These are phyloP conservation scores for Metrosideros polymorpha DNA, from an alignment of 441 rosid species.

Conservation along the genomic window DNA sequence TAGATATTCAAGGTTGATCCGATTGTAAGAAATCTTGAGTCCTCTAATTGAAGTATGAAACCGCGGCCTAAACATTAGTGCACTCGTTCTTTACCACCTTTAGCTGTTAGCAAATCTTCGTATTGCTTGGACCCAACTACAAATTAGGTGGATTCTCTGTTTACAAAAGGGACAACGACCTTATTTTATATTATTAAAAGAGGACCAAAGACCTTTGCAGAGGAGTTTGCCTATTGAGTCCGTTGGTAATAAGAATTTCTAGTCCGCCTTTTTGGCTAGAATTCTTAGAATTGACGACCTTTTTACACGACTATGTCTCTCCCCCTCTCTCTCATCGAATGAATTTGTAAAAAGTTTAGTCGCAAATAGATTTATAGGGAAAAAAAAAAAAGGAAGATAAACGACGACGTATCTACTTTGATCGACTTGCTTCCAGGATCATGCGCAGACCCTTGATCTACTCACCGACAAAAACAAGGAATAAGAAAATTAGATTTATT, in stretches of 20 bases:
- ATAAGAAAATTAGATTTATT: not conserved
- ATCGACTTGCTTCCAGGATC: not conserved
- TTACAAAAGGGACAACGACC: not conserved
- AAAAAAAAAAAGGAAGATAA: not conserved
- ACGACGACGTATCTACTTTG: not conserved
- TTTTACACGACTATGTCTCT: not conserved
- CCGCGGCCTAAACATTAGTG: not conserved
- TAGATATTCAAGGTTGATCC: not conserved
- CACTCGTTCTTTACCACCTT: not conserved
- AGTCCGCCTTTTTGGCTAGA: not conserved
- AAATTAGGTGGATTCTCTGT: not conserved
- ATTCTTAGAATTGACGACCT: not conserved
- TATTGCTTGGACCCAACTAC: not conserved
- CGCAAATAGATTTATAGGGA: not conserved
- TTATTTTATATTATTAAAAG: not conserved
- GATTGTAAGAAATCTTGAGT: not conserved
- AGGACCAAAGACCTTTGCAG: not conserved
- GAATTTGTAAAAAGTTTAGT: not conserved
- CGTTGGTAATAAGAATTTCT: not conserved
- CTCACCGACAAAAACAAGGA: not conserved
- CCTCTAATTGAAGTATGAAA: not conserved
- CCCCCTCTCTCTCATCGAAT: not conserved
- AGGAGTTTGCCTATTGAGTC: not conserved
- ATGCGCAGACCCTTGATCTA: too few relatives aligned
- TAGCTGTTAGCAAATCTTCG: not conserved